These are phyloP conservation scores for Candida berthetii DNA, from an alignment of 805 yeast species.

Conservation along the genomic window DNA sequence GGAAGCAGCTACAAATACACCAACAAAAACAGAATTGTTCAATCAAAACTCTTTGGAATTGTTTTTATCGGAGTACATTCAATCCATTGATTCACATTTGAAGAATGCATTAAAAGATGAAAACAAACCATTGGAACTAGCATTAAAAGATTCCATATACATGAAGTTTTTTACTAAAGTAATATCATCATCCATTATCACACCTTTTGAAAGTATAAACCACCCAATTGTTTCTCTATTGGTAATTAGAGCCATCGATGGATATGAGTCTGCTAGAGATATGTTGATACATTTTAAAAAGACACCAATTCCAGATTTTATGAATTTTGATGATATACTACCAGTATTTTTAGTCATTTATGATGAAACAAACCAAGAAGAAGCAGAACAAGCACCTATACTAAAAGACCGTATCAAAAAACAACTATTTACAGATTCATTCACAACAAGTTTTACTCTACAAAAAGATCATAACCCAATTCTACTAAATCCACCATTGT, in stretches of 20 bases:
- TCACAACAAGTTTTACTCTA: conserved; percentile 10
- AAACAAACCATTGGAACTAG: conserved; percentile 19
- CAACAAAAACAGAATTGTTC: conserved; percentile 23
- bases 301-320: conserved; percentile 47
- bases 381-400: conserved; percentile 34
- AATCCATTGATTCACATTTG: conserved; percentile 18
- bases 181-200: conserved; percentile 50
- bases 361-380: conserved; percentile 36
- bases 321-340: conserved; percentile 58
- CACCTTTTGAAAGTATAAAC: conserved; percentile 79
- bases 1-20: conserved; percentile 10
- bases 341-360: conserved; percentile 47
- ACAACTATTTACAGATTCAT: conserved; percentile 29
- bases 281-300: conserved; percentile 48
- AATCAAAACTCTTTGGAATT: conserved; percentile 30
- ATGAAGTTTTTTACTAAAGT: conserved; percentile 51
- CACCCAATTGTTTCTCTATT: conserved; percentile 80
- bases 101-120: conserved; percentile 3
- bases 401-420: conserved; percentile 28
- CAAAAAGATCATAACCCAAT: conserved; percentile 8
- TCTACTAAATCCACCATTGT: conserved; percentile 23
- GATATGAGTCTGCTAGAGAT: conserved; percentile 50
- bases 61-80: conserved; percentile 25
- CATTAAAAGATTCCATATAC: conserved; percentile 43
- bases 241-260: conserved; percentile 51